Evolutionary conservation across 257 asterid species (phyloP).

Genomic region (Solanum dulcamara): DNA sequence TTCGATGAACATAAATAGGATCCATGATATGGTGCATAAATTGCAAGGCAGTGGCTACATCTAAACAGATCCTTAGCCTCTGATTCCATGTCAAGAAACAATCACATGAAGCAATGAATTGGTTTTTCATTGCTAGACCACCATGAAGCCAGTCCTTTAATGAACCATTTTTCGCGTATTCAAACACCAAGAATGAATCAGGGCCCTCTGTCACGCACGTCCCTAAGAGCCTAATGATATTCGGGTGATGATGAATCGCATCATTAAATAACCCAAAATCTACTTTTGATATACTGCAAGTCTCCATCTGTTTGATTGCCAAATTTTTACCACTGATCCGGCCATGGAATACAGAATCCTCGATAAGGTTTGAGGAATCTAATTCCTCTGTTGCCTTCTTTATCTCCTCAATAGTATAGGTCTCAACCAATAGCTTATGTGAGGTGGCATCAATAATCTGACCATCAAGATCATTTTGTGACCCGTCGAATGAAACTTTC

Average conservation of each 20-base stretch:
- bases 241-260: constrained; percentile 45
- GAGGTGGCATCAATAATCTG: constrained; percentile 25
- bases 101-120: constrained; percentile 67
- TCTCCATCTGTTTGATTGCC: constrained; percentile 39
- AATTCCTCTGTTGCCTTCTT: constrained; percentile 61
- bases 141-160: constrained; percentile 89
- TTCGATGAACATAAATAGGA: constrained; percentile 52
- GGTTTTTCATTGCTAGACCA: constrained; percentile 81
- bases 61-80: constrained; percentile 54
- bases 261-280: constrained; percentile 31
- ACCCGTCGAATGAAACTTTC: constrained; percentile 70
- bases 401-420: constrained; percentile 56
- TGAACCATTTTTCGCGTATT: constrained; percentile 66
- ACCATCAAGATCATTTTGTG: constrained; percentile 44
- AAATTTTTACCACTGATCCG: constrained; percentile 51
- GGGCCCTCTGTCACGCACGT: constrained; percentile 32
- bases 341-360: constrained; percentile 60
- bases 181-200: constrained; percentile 45
- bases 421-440: constrained; percentile 33
- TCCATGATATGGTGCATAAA: constrained; percentile 71
- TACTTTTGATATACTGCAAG: constrained; percentile 19
- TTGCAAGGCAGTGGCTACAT: constrained; percentile 56
- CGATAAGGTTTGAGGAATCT: constrained; percentile 33
- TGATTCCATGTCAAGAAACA: constrained; percentile 75
- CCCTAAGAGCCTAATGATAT: constrained; percentile 44